Evolutionary conservation across 1,139 yeast species (phyloP).

Genomic region (Insectozyma bohioensis): DNA sequence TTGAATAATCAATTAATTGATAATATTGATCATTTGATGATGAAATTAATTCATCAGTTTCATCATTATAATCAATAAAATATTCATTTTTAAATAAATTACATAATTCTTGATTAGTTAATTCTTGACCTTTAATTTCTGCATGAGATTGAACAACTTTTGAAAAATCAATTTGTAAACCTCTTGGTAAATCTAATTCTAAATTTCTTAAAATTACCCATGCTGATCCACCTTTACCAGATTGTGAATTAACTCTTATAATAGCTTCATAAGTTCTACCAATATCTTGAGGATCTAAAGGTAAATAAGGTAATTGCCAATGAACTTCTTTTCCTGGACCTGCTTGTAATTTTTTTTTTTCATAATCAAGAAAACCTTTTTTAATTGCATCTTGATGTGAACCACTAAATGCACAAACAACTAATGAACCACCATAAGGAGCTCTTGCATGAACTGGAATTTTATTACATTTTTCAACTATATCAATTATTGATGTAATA

Average conservation of each 20-base stretch:
- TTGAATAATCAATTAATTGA: slow-evolving; percentile 53
- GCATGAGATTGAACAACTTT: slow-evolving; percentile 79
- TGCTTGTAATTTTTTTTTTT: slow-evolving; percentile 18
- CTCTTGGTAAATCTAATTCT: slow-evolving; percentile 91
- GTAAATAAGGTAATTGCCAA: slow-evolving; percentile 96
- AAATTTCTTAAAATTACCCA: slow-evolving; percentile 89
- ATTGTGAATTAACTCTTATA: slow-evolving; percentile 95
- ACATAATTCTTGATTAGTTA: slow-evolving; percentile 74
- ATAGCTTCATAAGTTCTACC: slow-evolving; percentile 98
- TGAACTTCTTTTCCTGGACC: slow-evolving; percentile 24
- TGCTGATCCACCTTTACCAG: slow-evolving; percentile 98
- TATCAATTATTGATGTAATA: slow-evolving; percentile 73
- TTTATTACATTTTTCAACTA: slow-evolving; percentile 92
- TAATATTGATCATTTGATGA: slow-evolving; percentile 26
- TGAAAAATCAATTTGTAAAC: slow-evolving; percentile 87
- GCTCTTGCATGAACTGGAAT: slow-evolving; percentile 92
- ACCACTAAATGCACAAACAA: slow-evolving; percentile 94
- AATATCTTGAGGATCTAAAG: slow-evolving; percentile 93
- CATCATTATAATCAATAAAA: slow-evolving; percentile 54
- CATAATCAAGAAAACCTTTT: slow-evolving; percentile 76
- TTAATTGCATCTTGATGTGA: slow-evolving; percentile 98
- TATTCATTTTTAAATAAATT: slow-evolving; percentile 72
- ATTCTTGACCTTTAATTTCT: slow-evolving; percentile 81
- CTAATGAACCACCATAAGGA: slow-evolving; percentile 95
- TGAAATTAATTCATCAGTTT: slow-evolving; percentile 10